Evolutionary conservation across 345 rosid species (phyloP).

Genomic region (Laguncularia racemosa): DNA sequence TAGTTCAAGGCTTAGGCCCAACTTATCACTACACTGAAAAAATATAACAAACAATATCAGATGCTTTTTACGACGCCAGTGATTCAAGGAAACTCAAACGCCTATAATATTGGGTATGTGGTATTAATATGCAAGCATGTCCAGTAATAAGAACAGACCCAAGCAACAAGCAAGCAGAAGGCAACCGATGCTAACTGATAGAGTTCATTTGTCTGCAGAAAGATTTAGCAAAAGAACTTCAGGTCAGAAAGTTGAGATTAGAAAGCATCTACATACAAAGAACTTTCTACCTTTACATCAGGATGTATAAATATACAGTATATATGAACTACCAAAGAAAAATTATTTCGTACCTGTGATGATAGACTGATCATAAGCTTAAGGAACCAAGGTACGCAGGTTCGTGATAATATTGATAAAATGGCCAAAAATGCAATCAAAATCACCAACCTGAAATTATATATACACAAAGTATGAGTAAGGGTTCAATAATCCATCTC

Average conservation of each 20-base stretch:
- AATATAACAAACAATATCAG: conserved; percentile 9
- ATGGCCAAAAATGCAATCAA: conserved; percentile 66
- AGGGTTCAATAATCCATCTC: too few species aligned
- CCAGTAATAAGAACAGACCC: conserved; percentile 55
- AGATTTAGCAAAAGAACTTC: conserved; percentile 9
- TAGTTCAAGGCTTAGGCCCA: conserved; percentile 93
- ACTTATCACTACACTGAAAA: conserved; percentile 95
- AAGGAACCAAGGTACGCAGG: conserved; percentile 82
- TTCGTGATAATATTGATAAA: conserved; percentile 58
- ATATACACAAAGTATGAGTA: too few species aligned
- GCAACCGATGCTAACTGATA: conserved; percentile 96
- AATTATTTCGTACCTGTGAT: conserved; percentile 46
- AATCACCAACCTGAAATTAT: conserved; percentile 49
- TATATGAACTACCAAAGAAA: neutral
- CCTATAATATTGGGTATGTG: neutral
- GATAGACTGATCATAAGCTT: conserved; percentile 85
- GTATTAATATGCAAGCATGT: neutral
- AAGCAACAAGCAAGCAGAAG: conserved; percentile 95
- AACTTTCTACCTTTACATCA: too few species aligned
- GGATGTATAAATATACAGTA: too few species aligned
- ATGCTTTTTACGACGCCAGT: neutral
- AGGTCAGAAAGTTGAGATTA: too few species aligned
- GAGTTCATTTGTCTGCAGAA: conserved; percentile 89
- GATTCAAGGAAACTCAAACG: neutral
- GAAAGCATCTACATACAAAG: too few species aligned